Evolutionary conservation across 306 rosid genomes (phyloP).

Genomic region (Sesbania bispinosa): DNA sequence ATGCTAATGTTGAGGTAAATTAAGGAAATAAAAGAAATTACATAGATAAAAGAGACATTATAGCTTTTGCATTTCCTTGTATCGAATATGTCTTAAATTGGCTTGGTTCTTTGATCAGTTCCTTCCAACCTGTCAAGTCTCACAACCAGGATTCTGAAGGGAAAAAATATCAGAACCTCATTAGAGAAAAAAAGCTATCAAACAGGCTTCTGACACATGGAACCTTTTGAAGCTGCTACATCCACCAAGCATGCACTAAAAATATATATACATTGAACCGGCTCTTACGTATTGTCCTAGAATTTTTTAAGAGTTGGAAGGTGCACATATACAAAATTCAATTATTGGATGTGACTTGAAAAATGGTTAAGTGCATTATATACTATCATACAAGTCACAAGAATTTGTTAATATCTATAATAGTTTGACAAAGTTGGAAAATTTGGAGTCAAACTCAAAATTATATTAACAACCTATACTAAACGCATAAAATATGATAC

Average conservation of each 20-base stretch:
- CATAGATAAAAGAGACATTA: constrained; percentile 9
- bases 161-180: constrained; percentile 21
- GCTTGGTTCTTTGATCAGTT: constrained; percentile 32
- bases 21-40: not conserved
- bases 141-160: constrained; percentile 21
- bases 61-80: constrained; percentile 12
- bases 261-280: constrained; percentile 28
- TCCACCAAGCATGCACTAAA: constrained; percentile 3
- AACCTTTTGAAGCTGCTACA: constrained; percentile 17
- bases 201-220: constrained; percentile 46
- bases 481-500: not conserved
- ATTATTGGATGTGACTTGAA: constrained; percentile 2
- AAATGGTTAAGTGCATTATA: not conserved
- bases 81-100: constrained; percentile 33
- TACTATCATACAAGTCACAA: not conserved
- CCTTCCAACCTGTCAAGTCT: constrained; percentile 44
- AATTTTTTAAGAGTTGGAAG: not conserved
- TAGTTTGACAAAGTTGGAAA: constrained; percentile 21
- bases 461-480: not conserved
- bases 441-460: constrained; percentile 9
- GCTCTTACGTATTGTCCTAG: constrained; percentile 20
- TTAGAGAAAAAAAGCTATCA: constrained; percentile 12
- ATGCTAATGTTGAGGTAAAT: not conserved
- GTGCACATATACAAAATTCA: constrained; percentile 16
- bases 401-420: not conserved